Evolutionary conservation across 2,329 filamentous ascomycete genomes (phyloP), one percentile per base, ranked within the genome.

Genomic region (Talaromyces marneffei): DNA sequence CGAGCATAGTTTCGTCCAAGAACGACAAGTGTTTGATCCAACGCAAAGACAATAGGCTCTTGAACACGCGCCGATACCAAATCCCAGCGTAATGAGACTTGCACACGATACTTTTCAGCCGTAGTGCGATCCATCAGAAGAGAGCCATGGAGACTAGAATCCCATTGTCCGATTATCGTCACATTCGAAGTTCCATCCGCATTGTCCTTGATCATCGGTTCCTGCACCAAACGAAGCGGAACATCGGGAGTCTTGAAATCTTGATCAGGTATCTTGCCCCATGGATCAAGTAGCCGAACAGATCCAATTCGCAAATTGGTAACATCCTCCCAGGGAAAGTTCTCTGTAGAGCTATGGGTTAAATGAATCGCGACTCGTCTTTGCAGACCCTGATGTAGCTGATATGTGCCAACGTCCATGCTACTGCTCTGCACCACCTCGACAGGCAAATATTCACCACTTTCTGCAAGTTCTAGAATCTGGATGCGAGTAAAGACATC

Each of bases 301-400:
- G 86, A 87, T 35, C 92, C 91, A 46, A 96, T 88, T 4, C 89
- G 86, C 53, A 97, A 81, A 25, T 85, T 83, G 14, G 83, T 85
- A 23, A 96, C 85, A 64, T 94, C 89, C 65, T 93, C 86, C 92
- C 93, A 97, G 0, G 92, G 91, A 58, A 99, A 77, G 9, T 87
- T 86, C 65, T 96, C 90, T 16, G 92, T 92, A 4, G 92, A 95
- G 70, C 88, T 95, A 71, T 97, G 92, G 0, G 90, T 91, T n/a
- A 99, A 80, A 64, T 89, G 92, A 71, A 99, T 85, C 6, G 90
- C 86, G 57, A 99, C 87, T 1, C 94, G 87, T 58, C 94, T 85
- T 73, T 99, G 94, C 56, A 99, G 79, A 25, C 94, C 94, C 75
- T 99, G 94, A 69, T 97, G 94, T 33, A 99, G 82, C 72, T 99